Evolutionary conservation across 345 rosid genomes (phyloP), one percentile per base, ranked within the genome.

Genomic region (Abelmoschus esculentus): DNA sequence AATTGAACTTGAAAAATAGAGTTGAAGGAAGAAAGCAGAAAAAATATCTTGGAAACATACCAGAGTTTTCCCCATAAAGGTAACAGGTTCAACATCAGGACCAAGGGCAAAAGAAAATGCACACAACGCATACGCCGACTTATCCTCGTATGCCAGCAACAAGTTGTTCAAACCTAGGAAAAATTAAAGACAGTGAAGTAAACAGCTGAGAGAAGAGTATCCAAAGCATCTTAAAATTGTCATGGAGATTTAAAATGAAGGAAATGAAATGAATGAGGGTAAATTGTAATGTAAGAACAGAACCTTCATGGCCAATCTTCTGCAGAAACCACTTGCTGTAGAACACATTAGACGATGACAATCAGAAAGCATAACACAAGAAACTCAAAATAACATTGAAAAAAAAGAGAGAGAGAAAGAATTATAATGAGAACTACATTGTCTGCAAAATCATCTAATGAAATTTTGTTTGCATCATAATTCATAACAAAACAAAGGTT

Each of bases 251-350:
- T 31, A 29, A 12, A 69, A 71, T 22, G 26, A 6, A 55, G 28
- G 28, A 56, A 58, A 58, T 46, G 18, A 55, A 64, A 55, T n/a
- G 50, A 66, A 22, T 22, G 26, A 22, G 50, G 26, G 26, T 22
- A 22, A 22, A 22, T 22, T 31, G 44, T 6, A 63, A 6, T 15
- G 73, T 72, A 52, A 70, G 68, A 72, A 63, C 5, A 69, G 70
- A 78, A 95, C 99, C 99, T 92, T 90, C 90, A 76, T 87, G 89
- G 29, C 98, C 98, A 83, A 87, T 78, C 86, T 90, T 91, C 78
- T 95, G 83, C 77, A 92, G 83, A 81, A 88, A 87, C 99, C 99
- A 91, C 79, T 92, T 95, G 83, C 98, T 95, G 96, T 80, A 81
- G 40, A 61, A 34, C 66, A 73, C 44, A 73, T 61, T 55, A 78